phyloP scores from a whole-genome alignment of 2,329 filamentous ascomycete genomes.

The Fusarium sororula region DNA sequence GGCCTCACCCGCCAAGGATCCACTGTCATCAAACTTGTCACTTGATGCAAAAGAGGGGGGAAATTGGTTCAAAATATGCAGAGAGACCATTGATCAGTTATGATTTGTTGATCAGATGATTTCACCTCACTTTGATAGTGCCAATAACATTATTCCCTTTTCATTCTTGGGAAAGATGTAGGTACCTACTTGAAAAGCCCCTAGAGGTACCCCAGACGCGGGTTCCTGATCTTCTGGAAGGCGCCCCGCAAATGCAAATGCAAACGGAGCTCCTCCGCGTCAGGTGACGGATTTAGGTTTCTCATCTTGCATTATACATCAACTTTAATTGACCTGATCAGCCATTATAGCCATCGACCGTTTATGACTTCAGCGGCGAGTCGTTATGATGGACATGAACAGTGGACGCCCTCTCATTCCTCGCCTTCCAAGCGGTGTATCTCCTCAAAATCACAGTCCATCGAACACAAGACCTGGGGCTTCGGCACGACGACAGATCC shows the following conservation, averaged over 20 bases:
- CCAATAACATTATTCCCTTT: neutral
- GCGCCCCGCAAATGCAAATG: conserved; percentile 31
- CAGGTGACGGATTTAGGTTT: conserved; percentile 20
- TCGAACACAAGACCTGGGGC: conserved; percentile 19
- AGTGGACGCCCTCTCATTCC: conserved; percentile 33
- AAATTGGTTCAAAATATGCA: neutral
- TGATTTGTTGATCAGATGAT: rapidly evolving
- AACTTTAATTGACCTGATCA: neutral
- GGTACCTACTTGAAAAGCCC: neutral
- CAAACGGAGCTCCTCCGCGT: conserved; percentile 4
- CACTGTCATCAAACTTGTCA: neutral
- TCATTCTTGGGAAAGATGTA: neutral
- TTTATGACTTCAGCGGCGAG: neutral
- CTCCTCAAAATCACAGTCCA: conserved; percentile 6
- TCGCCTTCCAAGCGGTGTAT: conserved; percentile 16
- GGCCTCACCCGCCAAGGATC: neutral
- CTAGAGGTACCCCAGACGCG: neutral
- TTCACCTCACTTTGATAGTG: neutral
- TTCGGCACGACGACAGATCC: conserved; percentile 37
- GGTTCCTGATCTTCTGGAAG: conserved; percentile 9
- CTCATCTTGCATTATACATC: conserved; percentile 9
- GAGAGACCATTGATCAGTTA: neutral
- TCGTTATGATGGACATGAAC: conserved; percentile 16
- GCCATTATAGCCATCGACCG: neutral
- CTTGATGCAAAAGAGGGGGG: neutral